These are phyloP conservation scores for Hypocrella siamensis DNA, from an alignment of 2,329 filamentous ascomycete genomes.

Conservation along the genomic window DNA sequence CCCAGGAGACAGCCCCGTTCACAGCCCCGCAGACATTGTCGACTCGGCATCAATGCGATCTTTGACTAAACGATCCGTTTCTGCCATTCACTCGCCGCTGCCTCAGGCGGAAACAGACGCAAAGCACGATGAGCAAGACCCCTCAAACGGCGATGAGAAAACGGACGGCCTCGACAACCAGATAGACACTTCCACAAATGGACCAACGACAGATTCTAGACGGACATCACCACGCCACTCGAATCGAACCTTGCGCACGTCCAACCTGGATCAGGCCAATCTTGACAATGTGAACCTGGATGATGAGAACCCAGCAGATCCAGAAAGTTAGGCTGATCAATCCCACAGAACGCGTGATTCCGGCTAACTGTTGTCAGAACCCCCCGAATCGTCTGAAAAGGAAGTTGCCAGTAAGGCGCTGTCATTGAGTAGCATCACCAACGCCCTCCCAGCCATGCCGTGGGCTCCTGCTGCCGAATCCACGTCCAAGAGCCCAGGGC, in stretches of 20 bases:
- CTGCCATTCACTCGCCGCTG: constrained; percentile 17
- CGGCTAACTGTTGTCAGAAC: constrained; percentile 10
- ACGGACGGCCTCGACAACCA: constrained; percentile 5
- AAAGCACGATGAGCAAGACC: background rate
- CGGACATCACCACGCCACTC: constrained; percentile 23
- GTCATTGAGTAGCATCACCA: constrained; percentile 56
- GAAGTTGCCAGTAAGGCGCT: constrained; percentile 37
- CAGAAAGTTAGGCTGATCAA: constrained; percentile 14
- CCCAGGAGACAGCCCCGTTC: no score
- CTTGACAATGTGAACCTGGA: constrained; percentile 52
- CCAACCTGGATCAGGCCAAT: constrained; percentile 33
- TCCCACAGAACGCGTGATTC: background rate
- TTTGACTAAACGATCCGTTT: constrained; percentile 33
- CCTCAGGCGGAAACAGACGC: constrained; percentile 4
- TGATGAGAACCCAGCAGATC: constrained; percentile 29
- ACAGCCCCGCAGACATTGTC: constrained; percentile 42
- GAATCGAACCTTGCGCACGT: constrained; percentile 28
- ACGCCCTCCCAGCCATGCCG: constrained; percentile 54
- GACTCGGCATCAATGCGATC: constrained; percentile 51
- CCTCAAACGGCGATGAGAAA: constrained; percentile 3
- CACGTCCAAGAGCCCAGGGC: constrained; percentile 27
- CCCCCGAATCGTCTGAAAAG: constrained; percentile 17
- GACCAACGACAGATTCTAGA: constrained; percentile 8
- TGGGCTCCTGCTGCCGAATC: constrained; percentile 47
- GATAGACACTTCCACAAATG: constrained; percentile 6